These are phyloP conservation scores for Fusarium tricinctum DNA, from an alignment of 2,329 filamentous ascomycete genomes.

Conservation along the genomic window DNA sequence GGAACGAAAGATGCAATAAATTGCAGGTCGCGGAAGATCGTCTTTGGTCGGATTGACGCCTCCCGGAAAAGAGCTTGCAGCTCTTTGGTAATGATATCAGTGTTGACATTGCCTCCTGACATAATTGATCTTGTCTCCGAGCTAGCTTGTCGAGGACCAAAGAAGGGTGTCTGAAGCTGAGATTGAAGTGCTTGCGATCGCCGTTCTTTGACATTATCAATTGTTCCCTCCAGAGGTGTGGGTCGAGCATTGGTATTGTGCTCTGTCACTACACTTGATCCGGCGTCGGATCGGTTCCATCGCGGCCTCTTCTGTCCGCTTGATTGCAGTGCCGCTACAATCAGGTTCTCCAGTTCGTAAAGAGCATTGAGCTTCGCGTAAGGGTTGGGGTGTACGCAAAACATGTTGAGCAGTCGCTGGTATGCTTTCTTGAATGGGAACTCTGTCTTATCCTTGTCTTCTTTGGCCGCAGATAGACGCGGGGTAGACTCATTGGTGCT, in stretches of 20 bases:
- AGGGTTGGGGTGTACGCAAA: constrained; percentile 90
- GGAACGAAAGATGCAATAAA: constrained; percentile 78
- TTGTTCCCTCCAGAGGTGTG: constrained; percentile 73
- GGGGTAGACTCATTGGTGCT: constrained; percentile 48
- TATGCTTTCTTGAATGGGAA: constrained; percentile 89
- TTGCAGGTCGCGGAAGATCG: constrained; percentile 84
- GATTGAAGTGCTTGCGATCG: constrained; percentile 66
- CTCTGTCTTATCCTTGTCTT: constrained; percentile 57
- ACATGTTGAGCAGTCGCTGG: constrained; percentile 82
- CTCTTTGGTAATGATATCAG: constrained; percentile 75
- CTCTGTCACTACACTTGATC: constrained; percentile 53
- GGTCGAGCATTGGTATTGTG: constrained; percentile 55
- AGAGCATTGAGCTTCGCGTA: constrained; percentile 87
- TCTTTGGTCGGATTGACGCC: constrained; percentile 78
- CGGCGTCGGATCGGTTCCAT: constrained; percentile 56
- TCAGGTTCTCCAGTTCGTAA: constrained; percentile 85
- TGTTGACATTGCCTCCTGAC: constrained; percentile 66
- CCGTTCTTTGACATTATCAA: constrained; percentile 78
- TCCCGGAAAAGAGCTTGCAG: constrained; percentile 77
- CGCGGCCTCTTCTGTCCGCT: constrained; percentile 54
- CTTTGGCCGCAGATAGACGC: constrained; percentile 44
- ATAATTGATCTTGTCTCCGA: constrained; percentile 64
- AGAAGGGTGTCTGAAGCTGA: constrained; percentile 48
- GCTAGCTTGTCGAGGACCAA: constrained; percentile 61
- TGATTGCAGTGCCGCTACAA: constrained; percentile 75